A percentile compares a stretch with the other conserved stretches of the same genome.
These are phyloP conservation scores for Boletellus ananas DNA, from an alignment of 768 basidiomycete genomes.

Conservation along the genomic window DNA sequence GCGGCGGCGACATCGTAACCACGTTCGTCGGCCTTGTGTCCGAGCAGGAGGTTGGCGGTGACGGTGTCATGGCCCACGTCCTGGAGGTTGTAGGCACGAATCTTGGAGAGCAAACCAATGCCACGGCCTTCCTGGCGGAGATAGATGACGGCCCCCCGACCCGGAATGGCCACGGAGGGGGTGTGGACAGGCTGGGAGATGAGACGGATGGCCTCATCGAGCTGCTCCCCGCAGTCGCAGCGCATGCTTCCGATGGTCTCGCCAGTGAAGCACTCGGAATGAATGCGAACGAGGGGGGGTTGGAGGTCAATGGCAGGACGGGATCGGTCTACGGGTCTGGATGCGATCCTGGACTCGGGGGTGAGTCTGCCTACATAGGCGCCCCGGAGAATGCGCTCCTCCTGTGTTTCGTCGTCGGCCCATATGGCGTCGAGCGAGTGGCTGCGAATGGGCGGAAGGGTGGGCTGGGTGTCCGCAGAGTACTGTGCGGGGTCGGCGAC, in stretches of 20 bases:
- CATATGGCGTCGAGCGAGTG: conserved; percentile 78
- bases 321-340: conserved; percentile 29
- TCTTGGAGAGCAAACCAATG: conserved; percentile 93
- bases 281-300: conserved; percentile 86
- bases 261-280: conserved; percentile 98
- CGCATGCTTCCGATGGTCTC: conserved; percentile 98
- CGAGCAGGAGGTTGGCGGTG: conserved; percentile 91
- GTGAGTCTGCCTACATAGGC: conserved; percentile 87
- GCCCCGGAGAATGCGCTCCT: conserved; percentile 90
- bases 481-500: conserved; percentile 91
- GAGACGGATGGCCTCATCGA: conserved; percentile 93
- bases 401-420: conserved; percentile 82
- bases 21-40: conserved; percentile 90
- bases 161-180: conserved; percentile 51
- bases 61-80: conserved; percentile 99
- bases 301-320: conserved; percentile 39
- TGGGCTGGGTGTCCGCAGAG: conserved; percentile 36
- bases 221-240: conserved; percentile 97
- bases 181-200: conserved; percentile 70
- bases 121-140: conserved; percentile 97
- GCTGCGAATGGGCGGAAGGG: conserved; percentile 69
- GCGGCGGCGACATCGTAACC: conserved; percentile 89
- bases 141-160: conserved; percentile 91
- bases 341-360: conserved; percentile 46
- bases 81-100: conserved; percentile 96